Conservation (phyloP, 2,329 filamentous ascomycete genomes). For the Neofusicoccum parvum region DNA sequence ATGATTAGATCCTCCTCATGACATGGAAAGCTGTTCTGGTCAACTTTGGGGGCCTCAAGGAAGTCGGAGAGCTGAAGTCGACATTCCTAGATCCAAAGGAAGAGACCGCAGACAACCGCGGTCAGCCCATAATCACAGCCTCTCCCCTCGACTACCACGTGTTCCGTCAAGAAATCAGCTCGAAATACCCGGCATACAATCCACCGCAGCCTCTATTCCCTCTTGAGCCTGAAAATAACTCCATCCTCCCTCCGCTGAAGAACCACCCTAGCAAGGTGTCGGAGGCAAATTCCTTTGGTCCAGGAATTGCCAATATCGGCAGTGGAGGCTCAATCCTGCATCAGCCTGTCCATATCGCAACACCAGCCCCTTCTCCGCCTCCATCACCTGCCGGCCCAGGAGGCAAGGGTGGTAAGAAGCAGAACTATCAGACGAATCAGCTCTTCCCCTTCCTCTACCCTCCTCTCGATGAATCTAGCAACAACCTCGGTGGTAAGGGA, state of each 20-base stretch:
- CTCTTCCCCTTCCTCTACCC: slow-evolving; percentile 98
- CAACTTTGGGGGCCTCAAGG: slow-evolving; percentile 76
- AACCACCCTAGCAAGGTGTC: slow-evolving; percentile 64
- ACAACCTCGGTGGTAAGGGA: slow-evolving; percentile 87
- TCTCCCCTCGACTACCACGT: slow-evolving; percentile 95
- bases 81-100: slow-evolving; percentile 63
- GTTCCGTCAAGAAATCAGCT: slow-evolving; percentile 94
- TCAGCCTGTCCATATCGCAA: slow-evolving; percentile 98
- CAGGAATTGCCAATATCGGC: slow-evolving; percentile 51
- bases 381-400: slow-evolving; percentile 82
- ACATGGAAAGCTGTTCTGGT: slow-evolving; percentile 92
- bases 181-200: slow-evolving; percentile 96
- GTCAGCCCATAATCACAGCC: slow-evolving; percentile 81
- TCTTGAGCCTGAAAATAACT: slow-evolving; percentile 86
- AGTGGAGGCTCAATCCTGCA: slow-evolving; percentile 76
- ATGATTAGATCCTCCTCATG: slow-evolving; percentile 69
- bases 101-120: slow-evolving; percentile 59
- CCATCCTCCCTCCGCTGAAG: slow-evolving; percentile 81
- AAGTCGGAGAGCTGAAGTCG: slow-evolving; percentile 73
- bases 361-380: slow-evolving; percentile 90
- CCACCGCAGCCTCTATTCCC: slow-evolving; percentile 82
- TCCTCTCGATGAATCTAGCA: slow-evolving; percentile 84
- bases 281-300: slow-evolving; percentile 55
- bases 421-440: slow-evolving; percentile 99
- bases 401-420: slow-evolving; percentile 94